Evolutionary conservation across 768 basidiomycete species (phyloP), one percentile per base, ranked within the genome.

Genomic region (Pulveroboletus sp.): DNA sequence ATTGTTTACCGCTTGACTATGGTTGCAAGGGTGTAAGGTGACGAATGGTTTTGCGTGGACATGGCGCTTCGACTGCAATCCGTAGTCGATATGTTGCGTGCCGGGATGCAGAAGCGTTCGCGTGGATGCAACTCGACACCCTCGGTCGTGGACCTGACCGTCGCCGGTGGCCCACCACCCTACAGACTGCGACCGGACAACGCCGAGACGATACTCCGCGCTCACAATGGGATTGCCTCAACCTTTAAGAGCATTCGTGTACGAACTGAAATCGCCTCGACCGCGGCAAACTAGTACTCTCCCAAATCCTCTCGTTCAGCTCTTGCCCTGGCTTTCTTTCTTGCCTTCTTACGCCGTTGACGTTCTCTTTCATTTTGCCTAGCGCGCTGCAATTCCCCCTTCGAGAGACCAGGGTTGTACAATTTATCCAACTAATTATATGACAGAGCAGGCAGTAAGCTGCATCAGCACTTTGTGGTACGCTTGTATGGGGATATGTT

Each of bases 361-460:
- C 87, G 75, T 57, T 90, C 86, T 50, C 90, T 73, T 68, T 92
- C 86, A 41, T 81, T 74, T 66, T 89, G 82, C 61, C 77, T 86
- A 13, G 91, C 89, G 57, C 74, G 77, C 60, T 73, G 72, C 53
- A 93, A 65, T 15, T 86, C 81, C 54, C 76, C 74, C 61, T 82
- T 88, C 3, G 87, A 89, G 21, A 89, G 65, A 4, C 89, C 90
- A 4, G 90, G 89, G 62, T 93, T 91, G 46, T 71, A 62, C 17
- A 84, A 51, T 55, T 79, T 72, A 63, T 93, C 89, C 62, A 92
- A 69, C 89, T 93, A 55, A 51, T 51, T 1, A 39, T 17, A 46
- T 44, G 21, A 47, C 49, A 44, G 37, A 37, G 39, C 17, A 44
- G 44, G 36, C 43, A 43, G 38, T 43, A 41, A 26, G 30, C 45